Evolutionary conservation across 1,284 basidiomycete genomes (phyloP).

Genomic region (Ustilago crameri): DNA sequence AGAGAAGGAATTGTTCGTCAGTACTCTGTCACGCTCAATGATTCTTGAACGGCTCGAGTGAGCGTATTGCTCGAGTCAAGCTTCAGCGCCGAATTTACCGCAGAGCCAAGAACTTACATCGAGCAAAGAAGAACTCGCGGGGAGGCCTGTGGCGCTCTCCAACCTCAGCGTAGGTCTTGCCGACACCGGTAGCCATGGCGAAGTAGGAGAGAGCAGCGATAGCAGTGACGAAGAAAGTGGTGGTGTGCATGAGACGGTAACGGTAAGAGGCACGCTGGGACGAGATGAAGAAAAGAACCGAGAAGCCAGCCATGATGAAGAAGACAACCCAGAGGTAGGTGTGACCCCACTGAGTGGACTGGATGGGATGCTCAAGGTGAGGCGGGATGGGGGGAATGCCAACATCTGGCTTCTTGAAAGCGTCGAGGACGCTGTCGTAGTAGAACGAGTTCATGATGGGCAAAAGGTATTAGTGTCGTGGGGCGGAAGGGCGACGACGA

Average conservation of each 20-base stretch:
- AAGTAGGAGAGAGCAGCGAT: constrained; percentile 58
- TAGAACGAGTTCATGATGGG: constrained; percentile 51
- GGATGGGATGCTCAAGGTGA: constrained; percentile 49
- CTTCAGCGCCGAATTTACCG: too few species aligned
- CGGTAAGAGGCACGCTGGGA: constrained; percentile 58
- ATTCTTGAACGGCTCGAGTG: too few species aligned
- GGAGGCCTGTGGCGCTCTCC: constrained; percentile 30
- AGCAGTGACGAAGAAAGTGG: constrained; percentile 53
- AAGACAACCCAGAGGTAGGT: constrained; percentile 58
- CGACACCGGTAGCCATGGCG: constrained; percentile 60
- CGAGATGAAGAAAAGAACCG: constrained; percentile 50
- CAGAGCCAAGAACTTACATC: constrained; percentile 34
- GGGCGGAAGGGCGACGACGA: background rate
- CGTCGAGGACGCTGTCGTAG: constrained; percentile 52
- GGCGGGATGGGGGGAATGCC: constrained; percentile 54
- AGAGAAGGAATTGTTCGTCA: background rate
- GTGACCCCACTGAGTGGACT: constrained; percentile 49
- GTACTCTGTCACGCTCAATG: background rate
- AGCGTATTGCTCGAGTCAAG: too few species aligned
- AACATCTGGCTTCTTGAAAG: constrained; percentile 49
- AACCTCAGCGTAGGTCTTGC: constrained; percentile 35
- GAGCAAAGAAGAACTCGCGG: constrained; percentile 55
- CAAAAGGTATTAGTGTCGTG: background rate
- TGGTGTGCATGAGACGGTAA: constrained; percentile 57
- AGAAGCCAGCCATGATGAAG: constrained; percentile 55